A percentile compares a stretch with the other conserved stretches of the same genome.
phyloP scores from a whole-genome alignment of 106 monocot species.

The Alisma plantagoaquatica region DNA sequence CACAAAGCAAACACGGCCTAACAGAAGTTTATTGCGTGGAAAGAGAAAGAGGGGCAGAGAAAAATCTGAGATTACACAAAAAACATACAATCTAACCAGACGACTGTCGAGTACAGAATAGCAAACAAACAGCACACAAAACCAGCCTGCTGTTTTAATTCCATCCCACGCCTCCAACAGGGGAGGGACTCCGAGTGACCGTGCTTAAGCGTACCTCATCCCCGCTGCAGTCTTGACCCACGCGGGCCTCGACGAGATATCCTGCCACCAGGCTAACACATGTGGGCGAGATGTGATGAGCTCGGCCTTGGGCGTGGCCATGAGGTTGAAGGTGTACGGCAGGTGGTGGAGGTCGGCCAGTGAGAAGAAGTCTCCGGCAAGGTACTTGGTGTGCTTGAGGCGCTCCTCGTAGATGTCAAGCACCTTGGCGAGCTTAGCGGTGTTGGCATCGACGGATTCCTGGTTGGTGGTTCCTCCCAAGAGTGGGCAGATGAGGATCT shows the following conservation, averaged over 20 bases:
- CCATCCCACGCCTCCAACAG: too few species aligned
- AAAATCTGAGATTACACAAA: too few species aligned
- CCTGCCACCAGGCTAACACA: conserved; percentile 46
- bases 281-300: conserved; percentile 32
- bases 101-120: too few species aligned
- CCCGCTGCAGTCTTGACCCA: conserved; percentile 18
- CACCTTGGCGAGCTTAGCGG: conserved; percentile 31
- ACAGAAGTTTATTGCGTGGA: too few species aligned
- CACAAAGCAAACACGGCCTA: too few species aligned
- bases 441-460: conserved; percentile 17
- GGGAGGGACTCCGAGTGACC: too few species aligned
- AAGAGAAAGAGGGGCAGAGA: too few species aligned
- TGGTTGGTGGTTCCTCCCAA: conserved; percentile 22
- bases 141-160: too few species aligned
- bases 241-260: conserved; percentile 23
- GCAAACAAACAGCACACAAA: too few species aligned
- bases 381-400: conserved; percentile 34
- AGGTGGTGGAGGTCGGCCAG: conserved; percentile 44
- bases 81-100: too few species aligned
- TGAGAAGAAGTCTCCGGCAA: conserved; percentile 39
- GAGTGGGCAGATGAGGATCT: conserved; percentile 29
- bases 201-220: conserved; percentile 2
- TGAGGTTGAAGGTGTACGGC: conserved; percentile 18
- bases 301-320: conserved; percentile 17
- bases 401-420: conserved; percentile 49